Percentiles rank a stretch among this genome's conserved stretches.
Conservation (phyloP, 164 flowering plant genomes). For the Warburgia ugandensis region DNA sequence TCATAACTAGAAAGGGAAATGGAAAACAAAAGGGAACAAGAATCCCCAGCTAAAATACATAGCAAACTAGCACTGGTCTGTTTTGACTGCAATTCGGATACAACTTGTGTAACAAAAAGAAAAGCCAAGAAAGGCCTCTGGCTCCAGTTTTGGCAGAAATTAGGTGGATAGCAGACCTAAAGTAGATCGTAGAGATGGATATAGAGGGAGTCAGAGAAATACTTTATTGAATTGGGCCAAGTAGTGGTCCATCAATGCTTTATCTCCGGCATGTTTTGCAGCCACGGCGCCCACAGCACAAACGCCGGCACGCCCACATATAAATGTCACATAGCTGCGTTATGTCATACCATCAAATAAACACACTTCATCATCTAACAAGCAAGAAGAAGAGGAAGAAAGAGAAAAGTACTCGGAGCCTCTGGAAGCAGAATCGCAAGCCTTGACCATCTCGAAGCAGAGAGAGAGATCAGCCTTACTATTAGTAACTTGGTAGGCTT, state of each 20-base stretch:
- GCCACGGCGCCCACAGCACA: constrained; percentile 82
- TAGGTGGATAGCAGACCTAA: too few species aligned
- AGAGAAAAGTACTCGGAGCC: constrained; percentile 28
- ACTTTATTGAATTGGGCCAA: constrained; percentile 57
- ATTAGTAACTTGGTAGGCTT: constrained; percentile 31
- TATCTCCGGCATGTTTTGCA: constrained; percentile 46
- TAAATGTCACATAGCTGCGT: constrained; percentile 46
- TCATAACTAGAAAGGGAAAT: too few species aligned
- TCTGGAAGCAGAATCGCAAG: constrained; percentile 39
- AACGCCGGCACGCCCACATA: constrained; percentile 82
- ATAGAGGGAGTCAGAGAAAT: too few species aligned
- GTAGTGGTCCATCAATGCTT: constrained; percentile 31
- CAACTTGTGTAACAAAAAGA: too few species aligned
- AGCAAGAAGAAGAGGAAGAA: neutral
- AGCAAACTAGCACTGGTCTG: too few species aligned
- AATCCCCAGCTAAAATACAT: too few species aligned
- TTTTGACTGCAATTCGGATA: too few species aligned
- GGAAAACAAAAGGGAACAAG: too few species aligned
- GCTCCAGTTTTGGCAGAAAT: too few species aligned
- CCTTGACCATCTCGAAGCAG: constrained; percentile 45
- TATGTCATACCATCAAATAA: too few species aligned
- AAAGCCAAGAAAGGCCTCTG: too few species aligned
- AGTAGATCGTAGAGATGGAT: too few species aligned
- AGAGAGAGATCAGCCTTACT: constrained; percentile 32
- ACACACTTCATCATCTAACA: neutral